Evolutionary conservation across 192 early-diverging fungal genomes (phyloP).

Genomic region (Coemansia reversa): DNA sequence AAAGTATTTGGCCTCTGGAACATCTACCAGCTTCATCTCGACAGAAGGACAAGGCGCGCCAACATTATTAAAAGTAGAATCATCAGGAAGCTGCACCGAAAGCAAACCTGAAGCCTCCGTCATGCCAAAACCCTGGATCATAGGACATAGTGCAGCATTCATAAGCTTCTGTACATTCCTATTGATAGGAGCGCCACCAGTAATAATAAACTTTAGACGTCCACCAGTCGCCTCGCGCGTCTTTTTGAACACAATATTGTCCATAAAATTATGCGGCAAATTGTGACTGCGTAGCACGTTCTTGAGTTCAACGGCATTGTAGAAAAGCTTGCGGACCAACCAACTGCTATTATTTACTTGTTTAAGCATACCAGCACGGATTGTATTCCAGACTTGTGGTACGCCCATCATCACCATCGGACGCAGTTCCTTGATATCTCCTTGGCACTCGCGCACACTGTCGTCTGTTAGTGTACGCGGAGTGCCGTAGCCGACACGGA

Average conservation of each 20-base stretch:
- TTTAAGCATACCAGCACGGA: slow-evolving; percentile 80
- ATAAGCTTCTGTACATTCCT: slow-evolving; percentile 85
- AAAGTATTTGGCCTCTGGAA: slow-evolving; percentile 68
- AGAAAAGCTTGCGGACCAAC: slow-evolving; percentile 71
- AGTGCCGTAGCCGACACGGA: slow-evolving; percentile 65
- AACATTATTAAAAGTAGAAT: slow-evolving; percentile 63
- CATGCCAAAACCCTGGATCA: slow-evolving; percentile 86
- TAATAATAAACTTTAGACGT: slow-evolving; percentile 75
- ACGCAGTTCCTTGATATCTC: slow-evolving; percentile 74
- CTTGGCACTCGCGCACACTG: slow-evolving; percentile 67
- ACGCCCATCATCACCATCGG: slow-evolving; percentile 80
- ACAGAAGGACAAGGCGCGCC: slow-evolving; percentile 74
- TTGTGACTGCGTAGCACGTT: slow-evolving; percentile 54
- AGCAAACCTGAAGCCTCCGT: slow-evolving; percentile 78
- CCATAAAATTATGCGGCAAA: slow-evolving; percentile 68
- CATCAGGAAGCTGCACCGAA: slow-evolving; percentile 62
- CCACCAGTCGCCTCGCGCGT: slow-evolving; percentile 88
- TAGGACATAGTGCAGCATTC: slow-evolving; percentile 70
- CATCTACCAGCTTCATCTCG: slow-evolving; percentile 84
- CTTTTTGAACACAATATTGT: slow-evolving; percentile 82
- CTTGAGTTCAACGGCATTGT: slow-evolving; percentile 75
- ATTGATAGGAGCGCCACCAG: slow-evolving; percentile 89
- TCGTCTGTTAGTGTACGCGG: slow-evolving; percentile 75
- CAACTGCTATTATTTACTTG: slow-evolving; percentile 61
- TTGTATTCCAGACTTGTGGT: slow-evolving; percentile 83